phyloP scores from a whole-genome alignment of 1,139 yeast species.

The Hansenula anomala region DNA sequence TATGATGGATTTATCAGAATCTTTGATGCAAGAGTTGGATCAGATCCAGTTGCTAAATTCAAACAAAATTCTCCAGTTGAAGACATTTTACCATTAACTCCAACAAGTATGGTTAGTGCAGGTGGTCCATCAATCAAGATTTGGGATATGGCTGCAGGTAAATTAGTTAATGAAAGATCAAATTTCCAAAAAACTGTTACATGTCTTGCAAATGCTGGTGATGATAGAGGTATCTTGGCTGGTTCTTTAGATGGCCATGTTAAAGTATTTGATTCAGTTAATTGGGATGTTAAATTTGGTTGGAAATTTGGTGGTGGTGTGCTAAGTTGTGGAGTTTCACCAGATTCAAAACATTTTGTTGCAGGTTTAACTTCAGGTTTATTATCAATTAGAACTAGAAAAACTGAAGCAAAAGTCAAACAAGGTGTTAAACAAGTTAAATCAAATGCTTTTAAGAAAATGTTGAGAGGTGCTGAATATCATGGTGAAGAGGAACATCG shows the following conservation, averaged over 20 bases:
- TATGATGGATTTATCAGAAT: slow-evolving; percentile 85
- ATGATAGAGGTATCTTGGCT: slow-evolving; percentile 71
- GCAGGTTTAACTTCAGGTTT: slow-evolving; percentile 93
- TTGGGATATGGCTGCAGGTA: slow-evolving; percentile 87
- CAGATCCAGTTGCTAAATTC: slow-evolving; percentile 43
- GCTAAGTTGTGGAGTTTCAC: slow-evolving; percentile 83
- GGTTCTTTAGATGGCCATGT: slow-evolving; percentile 98
- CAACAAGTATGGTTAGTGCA: slow-evolving; percentile 75
- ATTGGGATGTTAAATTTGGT: slow-evolving; percentile 91
- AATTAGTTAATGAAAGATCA: slow-evolving; percentile 54
- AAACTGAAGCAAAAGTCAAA: slow-evolving; percentile 54
- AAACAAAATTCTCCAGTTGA: slow-evolving; percentile 80
- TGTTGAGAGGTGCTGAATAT: slow-evolving; percentile 90
- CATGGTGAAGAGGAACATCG: slow-evolving; percentile 84
- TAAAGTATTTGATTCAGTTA: slow-evolving; percentile 78
- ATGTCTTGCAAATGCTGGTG: slow-evolving; percentile 59
- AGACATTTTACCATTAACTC: slow-evolving; percentile 73
- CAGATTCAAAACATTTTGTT: slow-evolving; percentile 83
- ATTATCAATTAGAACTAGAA: slow-evolving; percentile 82
- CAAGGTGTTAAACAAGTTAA: slow-evolving; percentile 36
- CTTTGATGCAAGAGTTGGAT: slow-evolving; percentile 74
- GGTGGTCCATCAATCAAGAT: slow-evolving; percentile 87
- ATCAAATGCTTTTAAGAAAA: slow-evolving; percentile 52
- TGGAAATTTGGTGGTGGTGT: slow-evolving; percentile 98
- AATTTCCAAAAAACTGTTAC: slow-evolving; percentile 95